Conservation (phyloP, 2,329 filamentous ascomycete genomes). For the Pestalotiopsis sp. region DNA sequence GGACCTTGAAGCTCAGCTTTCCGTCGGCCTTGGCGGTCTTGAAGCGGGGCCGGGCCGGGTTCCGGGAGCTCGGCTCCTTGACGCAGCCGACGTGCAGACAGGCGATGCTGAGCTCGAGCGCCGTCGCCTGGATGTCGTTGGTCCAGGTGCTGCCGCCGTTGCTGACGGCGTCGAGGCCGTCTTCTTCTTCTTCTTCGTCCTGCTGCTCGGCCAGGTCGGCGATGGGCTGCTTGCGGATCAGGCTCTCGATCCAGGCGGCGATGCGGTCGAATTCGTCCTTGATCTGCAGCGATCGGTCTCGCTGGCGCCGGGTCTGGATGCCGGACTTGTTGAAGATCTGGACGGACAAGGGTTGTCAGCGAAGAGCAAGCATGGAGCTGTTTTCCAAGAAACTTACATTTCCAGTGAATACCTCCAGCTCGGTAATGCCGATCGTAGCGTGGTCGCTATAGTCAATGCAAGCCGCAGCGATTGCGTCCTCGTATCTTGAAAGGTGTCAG, state of each 20-base stretch:
- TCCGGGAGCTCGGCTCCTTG: background rate
- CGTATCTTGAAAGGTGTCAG: slow-evolving; percentile 41
- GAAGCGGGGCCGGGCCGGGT: background rate
- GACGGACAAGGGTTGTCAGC: background rate
- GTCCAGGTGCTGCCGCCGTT: slow-evolving; percentile 3
- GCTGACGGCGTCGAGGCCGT: background rate
- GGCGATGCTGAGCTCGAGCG: slow-evolving; percentile 32
- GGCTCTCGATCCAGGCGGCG: slow-evolving; percentile 40
- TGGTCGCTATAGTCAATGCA: slow-evolving; percentile 50
- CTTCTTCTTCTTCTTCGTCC: slow-evolving; percentile 13
- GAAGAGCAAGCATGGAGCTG: too few species aligned
- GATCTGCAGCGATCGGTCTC: slow-evolving; percentile 53
- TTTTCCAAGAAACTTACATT: slow-evolving; percentile 22
- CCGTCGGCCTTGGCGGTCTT: slow-evolving; percentile 17
- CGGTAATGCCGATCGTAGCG: slow-evolving; percentile 43
- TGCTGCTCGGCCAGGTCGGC: slow-evolving; percentile 14
- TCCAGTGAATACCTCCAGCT: slow-evolving; percentile 59
- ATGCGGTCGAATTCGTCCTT: slow-evolving; percentile 54
- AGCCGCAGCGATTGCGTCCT: slow-evolving; percentile 41
- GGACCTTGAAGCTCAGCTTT: slow-evolving; percentile 32
- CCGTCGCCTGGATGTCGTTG: slow-evolving; percentile 8
- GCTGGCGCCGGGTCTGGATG: slow-evolving; percentile 50
- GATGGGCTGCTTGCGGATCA: slow-evolving; percentile 33
- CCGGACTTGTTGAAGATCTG: slow-evolving; percentile 52
- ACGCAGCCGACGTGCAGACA: slow-evolving; percentile 26